These are phyloP conservation scores for Suhomyces anneliseae DNA, from an alignment of 1,139 yeast genomes.

Conservation along the genomic window DNA sequence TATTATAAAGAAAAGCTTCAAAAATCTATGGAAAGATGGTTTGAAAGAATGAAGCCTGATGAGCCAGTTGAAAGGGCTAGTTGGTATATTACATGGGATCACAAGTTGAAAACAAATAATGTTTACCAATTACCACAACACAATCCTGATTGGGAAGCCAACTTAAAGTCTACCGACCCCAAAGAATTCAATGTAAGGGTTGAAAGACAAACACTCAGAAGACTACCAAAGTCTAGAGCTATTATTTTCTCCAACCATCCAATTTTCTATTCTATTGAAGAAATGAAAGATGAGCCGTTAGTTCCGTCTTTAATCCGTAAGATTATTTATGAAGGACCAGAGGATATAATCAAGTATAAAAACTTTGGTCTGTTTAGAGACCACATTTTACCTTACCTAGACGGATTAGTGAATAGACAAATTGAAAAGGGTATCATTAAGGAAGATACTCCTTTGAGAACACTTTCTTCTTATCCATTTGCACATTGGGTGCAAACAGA, in stretches of 20 bases:
- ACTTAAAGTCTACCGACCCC: slow-evolving; percentile 39
- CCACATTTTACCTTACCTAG: slow-evolving; percentile 59
- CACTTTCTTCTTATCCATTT: slow-evolving; percentile 65
- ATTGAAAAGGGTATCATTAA: slow-evolving; percentile 53
- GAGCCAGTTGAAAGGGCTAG: slow-evolving; percentile 74
- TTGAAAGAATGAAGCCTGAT: slow-evolving; percentile 56
- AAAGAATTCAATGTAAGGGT: slow-evolving; percentile 56
- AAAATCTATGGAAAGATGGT: slow-evolving; percentile 76
- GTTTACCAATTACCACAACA: slow-evolving; percentile 49
- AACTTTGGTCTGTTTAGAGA: slow-evolving; percentile 57
- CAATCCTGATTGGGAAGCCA: slow-evolving; percentile 28
- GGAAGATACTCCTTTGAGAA: slow-evolving; percentile 58
- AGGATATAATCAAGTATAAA: slow-evolving; percentile 62
- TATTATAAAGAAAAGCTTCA: slow-evolving; percentile 65
- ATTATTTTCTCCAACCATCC: slow-evolving; percentile 67
- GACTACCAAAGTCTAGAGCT: slow-evolving; percentile 49
- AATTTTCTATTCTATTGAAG: slow-evolving; percentile 65
- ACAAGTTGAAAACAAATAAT: slow-evolving; percentile 55
- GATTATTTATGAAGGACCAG: slow-evolving; percentile 66
- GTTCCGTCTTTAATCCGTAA: slow-evolving; percentile 66
- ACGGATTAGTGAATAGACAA: slow-evolving; percentile 56
- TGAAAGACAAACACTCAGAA: slow-evolving; percentile 53
- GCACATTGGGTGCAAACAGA: slow-evolving; percentile 48
- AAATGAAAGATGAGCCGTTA: slow-evolving; percentile 76
- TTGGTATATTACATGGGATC: slow-evolving; percentile 76